Evolutionary conservation across 2,329 filamentous ascomycete species (phyloP).

Genomic region (Coniochaeta ligniaria): DNA sequence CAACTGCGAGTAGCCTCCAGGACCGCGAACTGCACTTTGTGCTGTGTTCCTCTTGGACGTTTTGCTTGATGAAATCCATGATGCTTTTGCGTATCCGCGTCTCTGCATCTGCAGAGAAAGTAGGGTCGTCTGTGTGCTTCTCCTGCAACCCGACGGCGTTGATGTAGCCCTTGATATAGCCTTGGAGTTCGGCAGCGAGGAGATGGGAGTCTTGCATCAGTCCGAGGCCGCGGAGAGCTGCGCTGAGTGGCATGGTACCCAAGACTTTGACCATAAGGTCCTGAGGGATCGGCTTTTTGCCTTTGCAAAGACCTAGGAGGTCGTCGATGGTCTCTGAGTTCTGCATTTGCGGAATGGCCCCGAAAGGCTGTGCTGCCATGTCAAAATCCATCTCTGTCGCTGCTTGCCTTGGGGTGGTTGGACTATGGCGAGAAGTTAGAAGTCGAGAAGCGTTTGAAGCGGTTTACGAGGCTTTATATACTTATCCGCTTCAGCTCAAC

Average conservation of each 20-base stretch:
- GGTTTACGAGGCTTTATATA: neutral
- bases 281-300: neutral
- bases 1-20: neutral
- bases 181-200: slow-evolving; percentile 8
- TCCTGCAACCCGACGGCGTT: slow-evolving; percentile 1
- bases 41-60: neutral
- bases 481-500: neutral
- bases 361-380: neutral
- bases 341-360: neutral
- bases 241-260: neutral
- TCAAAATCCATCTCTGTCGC: neutral
- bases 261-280: neutral
- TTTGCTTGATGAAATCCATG: too few relatives aligned
- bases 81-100: too few relatives aligned
- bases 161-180: slow-evolving; percentile 8
- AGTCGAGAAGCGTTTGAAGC: neutral
- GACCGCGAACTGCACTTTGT: neutral
- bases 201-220: slow-evolving; percentile 2
- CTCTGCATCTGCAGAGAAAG: neutral
- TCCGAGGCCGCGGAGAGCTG: neutral
- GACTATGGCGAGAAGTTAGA: too few relatives aligned
- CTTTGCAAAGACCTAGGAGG: neutral
- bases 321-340: neutral
- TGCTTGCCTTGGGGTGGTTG: neutral
- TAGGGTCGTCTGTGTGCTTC: neutral